A percentile compares a stretch with the other conserved stretches of the same genome.
Evolutionary conservation across 1,284 basidiomycete genomes (phyloP).

Genomic region (Abortiporus biennis): DNA sequence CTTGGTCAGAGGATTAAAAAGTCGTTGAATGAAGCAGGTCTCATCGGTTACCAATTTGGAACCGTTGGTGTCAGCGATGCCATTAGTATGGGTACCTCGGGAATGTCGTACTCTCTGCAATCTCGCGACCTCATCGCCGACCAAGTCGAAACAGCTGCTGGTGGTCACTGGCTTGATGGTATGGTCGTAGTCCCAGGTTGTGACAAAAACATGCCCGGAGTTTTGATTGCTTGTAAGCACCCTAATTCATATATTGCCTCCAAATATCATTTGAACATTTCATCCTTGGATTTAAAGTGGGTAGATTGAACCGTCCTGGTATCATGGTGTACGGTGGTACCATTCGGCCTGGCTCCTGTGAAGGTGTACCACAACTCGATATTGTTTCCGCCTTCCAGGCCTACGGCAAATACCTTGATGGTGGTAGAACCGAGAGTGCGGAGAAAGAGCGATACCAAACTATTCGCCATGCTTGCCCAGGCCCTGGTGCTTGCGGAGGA

Average conservation of each 20-base stretch:
- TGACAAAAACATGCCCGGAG: conserved; percentile 98
- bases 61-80: conserved; percentile 97
- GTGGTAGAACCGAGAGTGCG: conserved; percentile 79
- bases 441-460: conserved; percentile 81
- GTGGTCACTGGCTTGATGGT: conserved; percentile 97
- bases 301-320: conserved; percentile 89
- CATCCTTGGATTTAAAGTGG: conserved; percentile 44
- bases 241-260: conserved; percentile 22
- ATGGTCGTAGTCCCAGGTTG: conserved; percentile 96
- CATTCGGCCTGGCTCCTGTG: conserved; percentile 87
- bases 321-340: conserved; percentile 97
- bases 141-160: conserved; percentile 93
- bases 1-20: conserved; percentile 84
- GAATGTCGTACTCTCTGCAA: conserved; percentile 94
- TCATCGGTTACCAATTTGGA: conserved; percentile 97
- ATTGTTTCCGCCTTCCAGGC: conserved; percentile 95
- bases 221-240: conserved; percentile 83
- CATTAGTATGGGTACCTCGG: conserved; percentile 93
- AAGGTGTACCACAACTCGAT: conserved; percentile 76
- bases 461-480: conserved; percentile 89
- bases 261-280: conserved; percentile 18
- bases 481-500: conserved; percentile 94
- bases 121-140: conserved; percentile 97
- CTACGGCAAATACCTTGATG: conserved; percentile 89
- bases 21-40: conserved; percentile 65